Base-by-base conservation (phyloP, 228 moss, liverwort and hornwort genomes). In the Sphagnum fallax region DNA sequence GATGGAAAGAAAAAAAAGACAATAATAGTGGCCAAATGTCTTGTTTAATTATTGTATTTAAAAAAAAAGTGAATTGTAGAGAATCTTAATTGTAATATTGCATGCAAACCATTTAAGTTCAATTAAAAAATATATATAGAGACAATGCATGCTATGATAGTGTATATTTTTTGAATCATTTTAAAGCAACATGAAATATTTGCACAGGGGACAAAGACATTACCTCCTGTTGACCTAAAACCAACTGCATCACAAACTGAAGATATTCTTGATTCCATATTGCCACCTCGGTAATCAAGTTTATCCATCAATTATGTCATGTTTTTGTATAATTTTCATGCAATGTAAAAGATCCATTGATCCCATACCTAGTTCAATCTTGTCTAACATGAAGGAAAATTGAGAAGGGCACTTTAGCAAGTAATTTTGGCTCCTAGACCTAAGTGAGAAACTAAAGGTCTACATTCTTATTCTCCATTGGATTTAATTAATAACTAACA, bases 201-300 rank as follows among this genome's bases (percentile, higher is more conserved):
- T 32, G 32, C n/a, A 6, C 0, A 61, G 77, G 68, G 85, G 64
- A 71, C 78, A 62, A 94, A 90, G 11, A 51, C 75, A 65, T 4
- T 49, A 61, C 81, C 75, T 18, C 78, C 85, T 0, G 72, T 69
- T 57, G 79, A 89, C 61, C 88, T 75, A 65, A 91, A 81, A 61
- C 82, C 89, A 62, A 84, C 79, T 50, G 62, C 76, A 48, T 73
- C 84, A 64, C 87, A 91, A 83, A 84, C 93, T 47, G 93, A 96
- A 76, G 96, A 91, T 61, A 96, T 96, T 67, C 84, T 96, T 63
- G 82, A 89, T 65, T 86, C 89, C 12, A 96, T 96, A 51, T 82
- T 96, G 65, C 96, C 96, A 5, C 96, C 93, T 1, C 83, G 95
- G 95, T 77, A 79, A 72, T 63, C 10, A 1, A 61, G 16, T 62